Evolutionary conservation across 768 basidiomycete species (phyloP), one percentile per base, ranked within the genome.

Genomic region (Mycena pura): DNA sequence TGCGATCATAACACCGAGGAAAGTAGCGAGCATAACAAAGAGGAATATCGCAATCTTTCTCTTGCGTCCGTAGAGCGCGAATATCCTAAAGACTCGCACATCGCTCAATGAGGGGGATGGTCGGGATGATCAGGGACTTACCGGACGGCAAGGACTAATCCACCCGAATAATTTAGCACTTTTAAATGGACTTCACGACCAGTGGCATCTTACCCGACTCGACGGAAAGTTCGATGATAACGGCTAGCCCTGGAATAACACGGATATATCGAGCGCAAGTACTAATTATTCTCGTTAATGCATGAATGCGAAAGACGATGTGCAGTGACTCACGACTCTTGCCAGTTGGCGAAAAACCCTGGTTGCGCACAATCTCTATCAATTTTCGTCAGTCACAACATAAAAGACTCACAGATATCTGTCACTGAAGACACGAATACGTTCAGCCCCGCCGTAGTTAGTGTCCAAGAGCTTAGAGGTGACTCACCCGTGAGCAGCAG

Each of bases 271-370:
- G 50, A n/a, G 64, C 48, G 19, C 64, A 65, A 4, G 64, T 31
- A 10, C 60, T 65, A 19, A 2, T 6, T 3, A 14, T 17, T 15
- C 17, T 48, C 24, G 38, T 27, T 24, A 5, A 49, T 17, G n/a
- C n/a, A n/a, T n/a, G n/a, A n/a, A n/a, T n/a, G n/a, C n/a, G n/a
- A n/a, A n/a, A n/a, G n/a, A n/a, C n/a, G n/a, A n/a, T n/a, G n/a
- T n/a, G n/a, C n/a, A n/a, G n/a, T n/a, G n/a, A 56, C 64, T 54
- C 45, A 65, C 64, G 49, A 21, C 56, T 65, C 60, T 27, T 41
- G 58, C 64, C 64, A 65, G 13, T 17, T 34, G 3, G 64, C 60
- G 40, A 65, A 65, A 41, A 65, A 65, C 64, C 64, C 64, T 65
- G 19, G 3, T 36, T 6, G 1, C 14, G 14, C 6, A 29, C 21